phyloP scores from a whole-genome alignment of 345 rosid species.

The Lepidium africanum region DNA sequence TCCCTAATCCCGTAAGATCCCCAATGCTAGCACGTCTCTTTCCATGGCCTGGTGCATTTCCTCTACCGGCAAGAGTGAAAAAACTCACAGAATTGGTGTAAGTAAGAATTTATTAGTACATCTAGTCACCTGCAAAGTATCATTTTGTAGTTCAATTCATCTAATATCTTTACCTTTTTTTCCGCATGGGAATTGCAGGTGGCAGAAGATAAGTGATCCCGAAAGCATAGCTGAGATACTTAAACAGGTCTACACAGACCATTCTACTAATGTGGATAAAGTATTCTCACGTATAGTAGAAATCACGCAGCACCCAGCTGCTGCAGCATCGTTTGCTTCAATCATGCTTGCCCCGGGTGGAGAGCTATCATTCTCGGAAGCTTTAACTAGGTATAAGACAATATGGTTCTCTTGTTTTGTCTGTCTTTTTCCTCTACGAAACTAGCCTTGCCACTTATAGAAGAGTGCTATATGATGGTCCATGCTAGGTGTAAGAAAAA shows the following conservation, averaged over 20 bases:
- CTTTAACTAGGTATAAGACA: slow-evolving; percentile 39
- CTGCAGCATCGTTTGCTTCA: slow-evolving; percentile 90
- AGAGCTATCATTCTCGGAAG: slow-evolving; percentile 57
- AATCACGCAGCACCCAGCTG: slow-evolving; percentile 83
- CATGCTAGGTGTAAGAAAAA: slow-evolving; percentile 50
- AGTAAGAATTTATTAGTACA: slow-evolving; percentile 13
- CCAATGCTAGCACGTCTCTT: slow-evolving; percentile 64
- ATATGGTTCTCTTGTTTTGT: background rate
- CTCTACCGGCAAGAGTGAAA: slow-evolving; percentile 73
- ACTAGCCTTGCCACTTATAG: background rate
- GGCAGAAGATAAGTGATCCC: slow-evolving; percentile 93
- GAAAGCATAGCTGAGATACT: slow-evolving; percentile 74
- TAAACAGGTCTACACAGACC: slow-evolving; percentile 86
- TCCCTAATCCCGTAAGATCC: slow-evolving; percentile 71
- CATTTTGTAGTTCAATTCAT: background rate
- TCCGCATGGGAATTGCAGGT: slow-evolving; percentile 36
- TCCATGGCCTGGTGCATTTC: slow-evolving; percentile 92
- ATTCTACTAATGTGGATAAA: slow-evolving; percentile 70
- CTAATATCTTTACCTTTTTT: background rate
- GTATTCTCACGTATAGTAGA: slow-evolving; percentile 71
- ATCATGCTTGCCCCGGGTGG: slow-evolving; percentile 92
- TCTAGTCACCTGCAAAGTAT: background rate
- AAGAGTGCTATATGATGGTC: background rate
- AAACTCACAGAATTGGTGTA: slow-evolving; percentile 66
- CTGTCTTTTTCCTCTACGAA: background rate